phyloP scores from a whole-genome alignment of 108 stramenopile genomes.

The Nitzschia sp. region DNA sequence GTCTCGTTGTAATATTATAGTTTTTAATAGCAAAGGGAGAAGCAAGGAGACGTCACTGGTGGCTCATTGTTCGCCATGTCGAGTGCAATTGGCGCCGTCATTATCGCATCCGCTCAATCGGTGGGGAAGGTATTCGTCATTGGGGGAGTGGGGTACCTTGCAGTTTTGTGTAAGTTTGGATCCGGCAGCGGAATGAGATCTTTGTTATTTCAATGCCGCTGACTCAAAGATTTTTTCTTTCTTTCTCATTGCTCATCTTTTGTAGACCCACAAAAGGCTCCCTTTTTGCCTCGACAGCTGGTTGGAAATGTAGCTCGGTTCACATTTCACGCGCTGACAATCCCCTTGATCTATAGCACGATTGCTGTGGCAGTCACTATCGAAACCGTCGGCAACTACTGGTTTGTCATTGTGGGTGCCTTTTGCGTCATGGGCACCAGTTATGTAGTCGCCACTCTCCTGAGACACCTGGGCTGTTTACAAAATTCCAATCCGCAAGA shows the following conservation, averaged over 20 bases:
- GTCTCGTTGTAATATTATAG: too few species aligned
- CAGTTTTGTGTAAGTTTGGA: conserved; percentile 43
- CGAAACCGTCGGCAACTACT: conserved; percentile 53
- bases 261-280: conserved; percentile 43
- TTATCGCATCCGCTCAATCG: conserved; percentile 60
- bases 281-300: conserved; percentile 50
- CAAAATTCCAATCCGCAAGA: conserved; percentile 15
- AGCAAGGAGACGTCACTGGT: too few species aligned
- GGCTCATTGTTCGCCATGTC: too few species aligned
- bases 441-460: conserved; percentile 57
- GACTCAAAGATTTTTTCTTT: not conserved
- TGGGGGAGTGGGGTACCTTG: conserved; percentile 56
- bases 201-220: too few species aligned
- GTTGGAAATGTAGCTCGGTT: conserved; percentile 60
- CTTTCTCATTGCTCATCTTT: not conserved
- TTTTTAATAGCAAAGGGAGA: too few species aligned
- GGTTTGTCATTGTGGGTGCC: conserved; percentile 64
- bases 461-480: conserved; percentile 22
- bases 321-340: conserved; percentile 57
- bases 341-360: conserved; percentile 65
- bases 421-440: conserved; percentile 48
- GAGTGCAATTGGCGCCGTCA: conserved; percentile 48
- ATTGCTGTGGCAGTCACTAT: conserved; percentile 55
- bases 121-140: conserved; percentile 76
- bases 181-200: not conserved